Percentiles rank a stretch among this genome's conserved stretches.
phyloP scores from a whole-genome alignment of 495 filamentous ascomycete species.

The Lasiosphaeriaceae sp. region DNA sequence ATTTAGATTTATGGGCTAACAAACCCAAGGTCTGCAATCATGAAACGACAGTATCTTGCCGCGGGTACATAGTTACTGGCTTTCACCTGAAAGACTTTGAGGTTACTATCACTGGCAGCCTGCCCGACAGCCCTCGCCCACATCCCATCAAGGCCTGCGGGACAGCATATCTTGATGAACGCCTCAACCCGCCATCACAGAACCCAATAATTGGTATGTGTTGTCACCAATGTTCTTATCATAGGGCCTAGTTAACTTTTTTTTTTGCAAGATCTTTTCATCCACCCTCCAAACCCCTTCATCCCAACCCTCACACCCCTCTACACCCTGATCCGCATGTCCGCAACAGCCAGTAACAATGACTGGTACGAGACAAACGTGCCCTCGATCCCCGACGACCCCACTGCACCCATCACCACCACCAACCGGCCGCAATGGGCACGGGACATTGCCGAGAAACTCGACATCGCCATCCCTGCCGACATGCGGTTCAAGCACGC shows the following conservation, averaged over 20 bases:
- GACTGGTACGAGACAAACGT: conserved; percentile 45
- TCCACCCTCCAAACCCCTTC: conserved; percentile 35
- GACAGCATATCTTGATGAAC: conserved; percentile 31
- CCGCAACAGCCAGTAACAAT: conserved; percentile 39
- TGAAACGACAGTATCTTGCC: conserved; percentile 24
- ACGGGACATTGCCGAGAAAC: conserved; percentile 35
- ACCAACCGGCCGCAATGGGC: conserved; percentile 34
- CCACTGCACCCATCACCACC: not conserved
- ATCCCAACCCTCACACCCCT: conserved; percentile 25
- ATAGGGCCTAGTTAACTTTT: not conserved
- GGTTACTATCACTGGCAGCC: conserved; percentile 23
- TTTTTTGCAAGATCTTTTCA: conserved; percentile 32
- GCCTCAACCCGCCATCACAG: conserved; percentile 5
- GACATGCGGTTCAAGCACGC: conserved; percentile 20
- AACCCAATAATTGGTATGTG: conserved; percentile 44
- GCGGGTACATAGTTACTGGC: conserved; percentile 42
- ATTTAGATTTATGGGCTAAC: conserved; percentile 11
- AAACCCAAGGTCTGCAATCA: conserved; percentile 32
- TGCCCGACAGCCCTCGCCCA: conserved; percentile 1
- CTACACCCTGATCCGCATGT: conserved; percentile 43
- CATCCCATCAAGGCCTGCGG: conserved; percentile 35
- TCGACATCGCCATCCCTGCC: conserved; percentile 30
- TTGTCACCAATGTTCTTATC: not conserved
- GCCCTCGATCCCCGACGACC: conserved; percentile 15
- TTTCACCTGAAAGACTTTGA: conserved; percentile 35